A percentile compares a stretch with the other conserved stretches of the same genome.
phyloP scores from a whole-genome alignment of 108 stramenopile species.

The Bacterosira constricta region DNA sequence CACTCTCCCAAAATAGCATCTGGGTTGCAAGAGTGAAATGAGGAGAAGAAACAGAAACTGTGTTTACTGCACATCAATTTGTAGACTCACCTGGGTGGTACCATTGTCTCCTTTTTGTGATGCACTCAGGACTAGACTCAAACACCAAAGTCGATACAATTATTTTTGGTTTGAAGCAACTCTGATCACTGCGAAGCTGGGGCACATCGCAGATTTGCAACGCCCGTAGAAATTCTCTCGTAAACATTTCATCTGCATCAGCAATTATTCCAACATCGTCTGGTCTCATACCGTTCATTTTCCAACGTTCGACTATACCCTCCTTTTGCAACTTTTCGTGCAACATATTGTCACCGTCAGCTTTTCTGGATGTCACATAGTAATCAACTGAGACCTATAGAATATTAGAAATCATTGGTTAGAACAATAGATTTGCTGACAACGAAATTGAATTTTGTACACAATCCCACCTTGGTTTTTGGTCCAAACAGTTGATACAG shows the following conservation, averaged over 20 bases:
- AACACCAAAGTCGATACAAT: slow-evolving; percentile 38
- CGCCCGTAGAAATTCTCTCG: slow-evolving; percentile 55
- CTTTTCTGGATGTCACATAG: slow-evolving; percentile 3
- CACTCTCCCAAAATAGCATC: slow-evolving; percentile 68
- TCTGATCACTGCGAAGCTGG: slow-evolving; percentile 25
- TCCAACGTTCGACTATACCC: slow-evolving; percentile 47
- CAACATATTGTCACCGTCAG: not conserved
- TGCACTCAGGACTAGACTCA: slow-evolving; percentile 50
- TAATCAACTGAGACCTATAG: too few species aligned
- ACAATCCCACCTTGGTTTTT: not conserved
- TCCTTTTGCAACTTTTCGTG: slow-evolving; percentile 51
- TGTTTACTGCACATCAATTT: too few species aligned
- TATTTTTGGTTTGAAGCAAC: slow-evolving; percentile 30
- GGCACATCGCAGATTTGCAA: slow-evolving; percentile 55
- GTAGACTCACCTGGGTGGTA: too few species aligned
- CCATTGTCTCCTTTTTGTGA: slow-evolving; percentile 29
- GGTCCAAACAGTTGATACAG: slow-evolving; percentile 14
- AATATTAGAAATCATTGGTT: too few species aligned
- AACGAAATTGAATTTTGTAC: too few species aligned
- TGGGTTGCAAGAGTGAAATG: too few species aligned
- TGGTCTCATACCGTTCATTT: slow-evolving; percentile 47
- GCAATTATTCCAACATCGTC: slow-evolving; percentile 54
- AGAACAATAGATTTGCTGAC: too few species aligned
- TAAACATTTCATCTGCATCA: slow-evolving; percentile 57
- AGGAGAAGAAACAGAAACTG: too few species aligned